Conservation (phyloP, 306 rosid genomes). For the Purshia tridentata region DNA sequence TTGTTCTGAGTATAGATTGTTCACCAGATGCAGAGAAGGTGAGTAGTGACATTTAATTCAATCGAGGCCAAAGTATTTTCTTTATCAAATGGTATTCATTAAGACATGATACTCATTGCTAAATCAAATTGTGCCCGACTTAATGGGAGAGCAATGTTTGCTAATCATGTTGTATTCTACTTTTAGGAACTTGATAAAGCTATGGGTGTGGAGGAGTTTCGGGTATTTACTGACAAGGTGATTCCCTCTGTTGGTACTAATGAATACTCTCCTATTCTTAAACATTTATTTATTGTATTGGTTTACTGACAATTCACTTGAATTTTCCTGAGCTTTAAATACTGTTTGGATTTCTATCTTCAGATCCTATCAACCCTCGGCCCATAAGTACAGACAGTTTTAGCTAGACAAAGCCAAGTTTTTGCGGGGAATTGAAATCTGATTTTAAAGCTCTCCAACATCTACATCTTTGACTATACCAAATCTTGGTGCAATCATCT, state of each 20-base stretch:
- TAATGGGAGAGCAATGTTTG: not conserved
- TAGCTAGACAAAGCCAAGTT: constrained; percentile 16
- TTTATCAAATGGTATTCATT: not conserved
- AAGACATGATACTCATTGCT: constrained; percentile 2
- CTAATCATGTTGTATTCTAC: constrained; percentile 26
- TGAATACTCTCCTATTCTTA: constrained; percentile 2
- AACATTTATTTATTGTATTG: constrained; percentile 4
- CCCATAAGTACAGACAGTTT: constrained; percentile 29
- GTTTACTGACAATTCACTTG: constrained; percentile 1
- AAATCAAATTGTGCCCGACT: constrained; percentile 4
- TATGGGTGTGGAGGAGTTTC: constrained; percentile 60
- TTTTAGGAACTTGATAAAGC: constrained; percentile 78
- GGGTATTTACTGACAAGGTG: constrained; percentile 68
- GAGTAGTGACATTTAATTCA: constrained; percentile 24
- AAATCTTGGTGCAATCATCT: not conserved
- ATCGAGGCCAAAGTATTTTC: not conserved
- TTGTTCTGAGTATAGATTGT: constrained; percentile 48
- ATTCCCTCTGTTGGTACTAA: constrained; percentile 9
- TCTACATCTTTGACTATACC: not conserved
- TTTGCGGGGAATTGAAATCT: constrained; percentile 6
- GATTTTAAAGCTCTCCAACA: constrained; percentile 3
- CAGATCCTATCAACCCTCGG: constrained; percentile 63
- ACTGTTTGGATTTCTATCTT: constrained; percentile 11
- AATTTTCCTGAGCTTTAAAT: not conserved
- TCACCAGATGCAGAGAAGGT: constrained; percentile 68